Evolutionary conservation across 768 basidiomycete species (phyloP).

Genomic region (Suillus luteus): DNA sequence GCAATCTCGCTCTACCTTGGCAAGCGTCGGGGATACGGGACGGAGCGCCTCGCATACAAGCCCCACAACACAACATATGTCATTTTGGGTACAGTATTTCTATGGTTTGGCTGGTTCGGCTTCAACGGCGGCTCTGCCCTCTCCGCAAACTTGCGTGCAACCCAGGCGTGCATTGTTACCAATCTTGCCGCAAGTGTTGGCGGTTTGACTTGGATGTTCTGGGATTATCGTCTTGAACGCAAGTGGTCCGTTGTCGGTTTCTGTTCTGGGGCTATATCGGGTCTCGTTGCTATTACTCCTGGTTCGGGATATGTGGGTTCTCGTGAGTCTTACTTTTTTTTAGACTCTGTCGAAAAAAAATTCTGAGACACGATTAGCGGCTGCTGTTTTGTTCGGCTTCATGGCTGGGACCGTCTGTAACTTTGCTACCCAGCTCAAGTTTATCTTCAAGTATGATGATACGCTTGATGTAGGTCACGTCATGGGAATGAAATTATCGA

Average conservation of each 20-base stretch:
- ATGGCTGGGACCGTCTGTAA: slow-evolving; percentile 86
- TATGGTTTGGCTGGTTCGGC: slow-evolving; percentile 97
- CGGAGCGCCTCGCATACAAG: slow-evolving; percentile 87
- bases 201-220: slow-evolving; percentile 90
- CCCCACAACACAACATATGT: slow-evolving; percentile 95
- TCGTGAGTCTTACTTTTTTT: slow-evolving; percentile 44
- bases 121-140: slow-evolving; percentile 95
- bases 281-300: slow-evolving; percentile 89
- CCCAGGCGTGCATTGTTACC: slow-evolving; percentile 89
- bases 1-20: slow-evolving; percentile 92
- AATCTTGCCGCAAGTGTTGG: slow-evolving; percentile 91
- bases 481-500: not conserved
- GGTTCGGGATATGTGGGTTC: slow-evolving; percentile 80
- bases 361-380: slow-evolving; percentile 44
- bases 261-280: slow-evolving; percentile 92
- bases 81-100: slow-evolving; percentile 88
- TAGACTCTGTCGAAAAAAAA: not conserved
- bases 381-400: slow-evolving; percentile 84
- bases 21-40: slow-evolving; percentile 88
- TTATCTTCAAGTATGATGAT: slow-evolving; percentile 73
- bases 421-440: slow-evolving; percentile 95
- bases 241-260: slow-evolving; percentile 96
- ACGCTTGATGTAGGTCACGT: slow-evolving; percentile 64
- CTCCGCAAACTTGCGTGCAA: slow-evolving; percentile 84
- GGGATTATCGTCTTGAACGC: slow-evolving; percentile 91